Conservation (phyloP, 139 green algal species). For the Chlamydomonas urium region DNA sequence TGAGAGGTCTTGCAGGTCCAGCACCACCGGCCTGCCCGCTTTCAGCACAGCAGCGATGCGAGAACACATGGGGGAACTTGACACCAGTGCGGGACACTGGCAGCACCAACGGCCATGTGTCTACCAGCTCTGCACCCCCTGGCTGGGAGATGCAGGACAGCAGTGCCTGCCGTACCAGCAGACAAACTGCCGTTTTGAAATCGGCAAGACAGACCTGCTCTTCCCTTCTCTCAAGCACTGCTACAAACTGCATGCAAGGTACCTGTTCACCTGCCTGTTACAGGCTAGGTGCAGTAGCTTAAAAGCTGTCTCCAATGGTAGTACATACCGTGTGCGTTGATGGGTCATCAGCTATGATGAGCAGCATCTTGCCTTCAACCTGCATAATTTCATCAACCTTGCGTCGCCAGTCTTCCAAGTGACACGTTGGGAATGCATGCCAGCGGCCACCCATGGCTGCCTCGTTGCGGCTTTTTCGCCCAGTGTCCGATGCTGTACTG, state of each 20-base stretch:
- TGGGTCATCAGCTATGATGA: background rate
- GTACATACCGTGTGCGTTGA: background rate
- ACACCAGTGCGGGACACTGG: background rate
- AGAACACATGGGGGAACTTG: background rate
- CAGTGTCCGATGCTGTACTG: background rate
- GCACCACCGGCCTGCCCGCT: background rate
- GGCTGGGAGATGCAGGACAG: slow-evolving; percentile 1
- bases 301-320: no score
- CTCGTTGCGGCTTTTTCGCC: background rate
- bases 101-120: slow-evolving; percentile 1
- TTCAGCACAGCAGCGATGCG: background rate
- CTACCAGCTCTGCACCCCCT: background rate
- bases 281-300: no score
- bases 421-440: slow-evolving; percentile 6
- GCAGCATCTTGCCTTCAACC: background rate
- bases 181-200: no score
- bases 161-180: slow-evolving; percentile 2
- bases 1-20: background rate
- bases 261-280: no score
- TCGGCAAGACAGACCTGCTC: no score
- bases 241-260: no score
- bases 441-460: background rate
- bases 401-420: background rate
- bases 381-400: background rate
- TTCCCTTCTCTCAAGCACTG: no score